A percentile compares a stretch with the other conserved stretches of the same genome.
Evolutionary conservation across 148 eudicot species (phyloP).

Genomic region (Agrostemma githago): DNA sequence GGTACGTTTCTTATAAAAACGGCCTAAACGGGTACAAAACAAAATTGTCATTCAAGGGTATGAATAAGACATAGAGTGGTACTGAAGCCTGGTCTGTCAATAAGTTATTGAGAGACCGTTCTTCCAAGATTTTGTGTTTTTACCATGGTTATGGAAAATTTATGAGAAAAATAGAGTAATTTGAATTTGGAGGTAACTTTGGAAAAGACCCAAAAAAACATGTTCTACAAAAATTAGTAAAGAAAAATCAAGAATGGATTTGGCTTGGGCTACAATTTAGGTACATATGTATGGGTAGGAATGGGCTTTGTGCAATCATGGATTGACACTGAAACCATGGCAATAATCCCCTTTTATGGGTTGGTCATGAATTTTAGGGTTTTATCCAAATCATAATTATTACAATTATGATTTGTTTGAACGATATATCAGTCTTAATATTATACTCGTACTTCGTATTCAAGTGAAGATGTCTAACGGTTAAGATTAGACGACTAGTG

Average conservation of each 20-base stretch:
- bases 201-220: conserved; percentile 2
- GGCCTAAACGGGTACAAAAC: too few species aligned
- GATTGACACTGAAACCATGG: conserved; percentile 12
- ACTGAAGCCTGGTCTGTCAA: too few species aligned
- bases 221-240: conserved; percentile 11
- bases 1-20: too few species aligned
- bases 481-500: too few species aligned
- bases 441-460: too few species aligned
- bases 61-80: too few species aligned
- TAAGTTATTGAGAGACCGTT: too few species aligned
- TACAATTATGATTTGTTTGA: too few species aligned
- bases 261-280: conserved; percentile 24
- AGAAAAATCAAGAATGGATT: conserved; percentile 1
- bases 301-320: conserved; percentile 19
- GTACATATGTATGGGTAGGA: conserved; percentile 20
- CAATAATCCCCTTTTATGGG: not conserved
- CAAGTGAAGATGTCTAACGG: too few species aligned
- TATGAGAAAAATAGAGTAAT: not conserved
- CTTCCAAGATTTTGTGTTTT: too few species aligned
- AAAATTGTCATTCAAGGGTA: too few species aligned
- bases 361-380: conserved; percentile 7
- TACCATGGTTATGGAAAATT: not conserved
- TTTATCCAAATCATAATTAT: not conserved
- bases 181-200: not conserved
- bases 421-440: too few species aligned